These are phyloP conservation scores for Cucumis sativus DNA, from an alignment of 306 rosid species.

Conservation along the genomic window DNA sequence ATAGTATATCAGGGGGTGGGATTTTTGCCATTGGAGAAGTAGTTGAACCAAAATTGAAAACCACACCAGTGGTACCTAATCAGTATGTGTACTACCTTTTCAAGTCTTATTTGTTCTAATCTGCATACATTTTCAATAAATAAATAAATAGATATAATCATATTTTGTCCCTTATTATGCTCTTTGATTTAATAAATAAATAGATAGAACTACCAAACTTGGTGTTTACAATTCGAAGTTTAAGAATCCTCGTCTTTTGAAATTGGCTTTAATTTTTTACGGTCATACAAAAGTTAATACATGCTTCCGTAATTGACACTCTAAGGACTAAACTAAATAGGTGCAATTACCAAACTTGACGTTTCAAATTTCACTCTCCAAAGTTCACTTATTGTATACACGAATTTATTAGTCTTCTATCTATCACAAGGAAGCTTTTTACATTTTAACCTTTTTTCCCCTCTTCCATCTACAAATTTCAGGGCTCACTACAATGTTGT, in stretches of 20 bases:
- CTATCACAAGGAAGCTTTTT: neutral
- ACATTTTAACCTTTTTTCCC: neutral
- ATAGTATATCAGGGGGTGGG: slow-evolving; percentile 64
- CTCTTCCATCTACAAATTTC: neutral
- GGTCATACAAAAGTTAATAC: neutral
- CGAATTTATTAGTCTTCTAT: neutral
- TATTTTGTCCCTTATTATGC: neutral
- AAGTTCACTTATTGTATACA: neutral
- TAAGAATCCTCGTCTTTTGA: neutral
- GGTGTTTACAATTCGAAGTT: neutral
- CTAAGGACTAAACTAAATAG: neutral
- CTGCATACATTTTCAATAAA: neutral
- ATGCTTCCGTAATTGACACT: neutral
- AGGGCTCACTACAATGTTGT: slow-evolving; percentile 80
- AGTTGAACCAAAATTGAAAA: slow-evolving; percentile 43
- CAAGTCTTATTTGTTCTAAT: neutral
- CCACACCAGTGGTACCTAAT: slow-evolving; percentile 41
- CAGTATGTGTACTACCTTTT: slow-evolving; percentile 34
- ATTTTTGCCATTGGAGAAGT: slow-evolving; percentile 81
- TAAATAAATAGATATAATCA: neutral
- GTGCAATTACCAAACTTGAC: neutral
- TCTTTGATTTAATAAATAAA: neutral
- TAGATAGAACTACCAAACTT: neutral
- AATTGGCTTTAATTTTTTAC: neutral
- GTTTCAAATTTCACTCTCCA: neutral